Conservation (phyloP, 345 rosid genomes). For the Lepidium didymum region DNA sequence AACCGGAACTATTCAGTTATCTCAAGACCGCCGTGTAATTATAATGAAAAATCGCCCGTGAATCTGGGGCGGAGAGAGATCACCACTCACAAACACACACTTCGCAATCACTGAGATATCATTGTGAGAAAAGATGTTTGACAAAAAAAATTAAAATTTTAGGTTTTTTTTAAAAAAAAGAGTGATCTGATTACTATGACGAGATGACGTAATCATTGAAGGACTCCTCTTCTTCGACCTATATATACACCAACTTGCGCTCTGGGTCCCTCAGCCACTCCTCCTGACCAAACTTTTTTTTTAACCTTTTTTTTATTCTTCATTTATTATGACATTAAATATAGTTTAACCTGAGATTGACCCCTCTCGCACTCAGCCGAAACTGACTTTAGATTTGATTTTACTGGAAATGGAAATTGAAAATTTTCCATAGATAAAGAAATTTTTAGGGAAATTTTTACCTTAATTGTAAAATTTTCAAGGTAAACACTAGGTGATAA, state of each 20-base stretch:
- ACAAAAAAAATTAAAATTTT: background rate
- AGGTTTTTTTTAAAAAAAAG: background rate
- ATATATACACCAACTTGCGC: slow-evolving; percentile 6
- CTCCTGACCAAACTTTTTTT: slow-evolving; percentile 10
- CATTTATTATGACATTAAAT: background rate
- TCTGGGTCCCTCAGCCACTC: slow-evolving; percentile 15
- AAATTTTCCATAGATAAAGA: background rate
- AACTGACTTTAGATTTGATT: slow-evolving; percentile 16
- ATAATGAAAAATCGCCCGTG: background rate
- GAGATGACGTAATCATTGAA: slow-evolving; percentile 29
- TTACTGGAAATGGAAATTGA: background rate
- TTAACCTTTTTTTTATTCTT: background rate
- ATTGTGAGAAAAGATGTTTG: background rate
- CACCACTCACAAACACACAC: background rate
- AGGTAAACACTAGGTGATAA: background rate
- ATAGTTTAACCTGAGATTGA: background rate
- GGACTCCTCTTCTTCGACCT: background rate
- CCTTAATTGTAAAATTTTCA: background rate
- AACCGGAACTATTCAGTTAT: background rate
- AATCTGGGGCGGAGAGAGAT: slow-evolving; percentile 3
- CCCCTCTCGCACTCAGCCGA: background rate
- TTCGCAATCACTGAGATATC: slow-evolving; percentile 11
- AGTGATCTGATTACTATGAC: background rate
- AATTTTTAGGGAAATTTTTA: background rate
- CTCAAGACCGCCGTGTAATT: background rate